Evolutionary conservation across 805 yeast species (phyloP).

Genomic region (Saturnispora sekii): DNA sequence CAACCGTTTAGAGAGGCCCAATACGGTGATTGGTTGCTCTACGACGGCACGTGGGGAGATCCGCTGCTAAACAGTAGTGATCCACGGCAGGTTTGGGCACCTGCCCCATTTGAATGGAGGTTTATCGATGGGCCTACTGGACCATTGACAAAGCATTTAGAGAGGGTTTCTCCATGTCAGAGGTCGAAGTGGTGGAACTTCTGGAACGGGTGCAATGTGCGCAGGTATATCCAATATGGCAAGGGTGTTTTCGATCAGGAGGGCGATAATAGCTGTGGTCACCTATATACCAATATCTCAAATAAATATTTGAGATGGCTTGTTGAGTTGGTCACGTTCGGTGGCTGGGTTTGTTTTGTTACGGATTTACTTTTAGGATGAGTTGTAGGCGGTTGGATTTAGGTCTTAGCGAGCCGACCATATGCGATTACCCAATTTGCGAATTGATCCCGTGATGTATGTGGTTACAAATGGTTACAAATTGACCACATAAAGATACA

Average conservation of each 20-base stretch:
- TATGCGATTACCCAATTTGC: no score
- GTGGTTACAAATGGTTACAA: no score
- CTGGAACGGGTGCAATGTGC: conserved; percentile 70
- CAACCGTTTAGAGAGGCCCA: conserved; percentile 41
- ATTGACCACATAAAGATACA: no score
- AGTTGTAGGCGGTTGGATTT: conserved; percentile 21
- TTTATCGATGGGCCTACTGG: conserved; percentile 93
- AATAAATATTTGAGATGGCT: conserved; percentile 22
- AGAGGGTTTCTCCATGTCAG: conserved; percentile 68
- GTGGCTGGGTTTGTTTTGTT: conserved; percentile 37
- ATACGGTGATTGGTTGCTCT: conserved; percentile 72
- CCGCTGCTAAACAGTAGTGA: conserved; percentile 54
- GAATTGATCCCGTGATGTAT: no score
- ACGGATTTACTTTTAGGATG: conserved; percentile 33
- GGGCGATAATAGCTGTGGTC: conserved; percentile 70
- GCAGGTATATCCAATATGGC: conserved; percentile 68
- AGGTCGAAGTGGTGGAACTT: conserved; percentile 89
- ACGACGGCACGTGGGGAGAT: conserved; percentile 88
- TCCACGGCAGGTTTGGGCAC: conserved; percentile 75
- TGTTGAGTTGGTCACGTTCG: conserved; percentile 31
- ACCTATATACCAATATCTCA: conserved; percentile 15
- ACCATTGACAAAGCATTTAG: conserved; percentile 70
- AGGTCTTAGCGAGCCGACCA: no score
- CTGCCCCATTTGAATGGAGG: conserved; percentile 81
- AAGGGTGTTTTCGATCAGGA: conserved; percentile 76